Evolutionary conservation across 2,329 filamentous ascomycete species (phyloP).

Genomic region (Teratosphaeria nubilosa): DNA sequence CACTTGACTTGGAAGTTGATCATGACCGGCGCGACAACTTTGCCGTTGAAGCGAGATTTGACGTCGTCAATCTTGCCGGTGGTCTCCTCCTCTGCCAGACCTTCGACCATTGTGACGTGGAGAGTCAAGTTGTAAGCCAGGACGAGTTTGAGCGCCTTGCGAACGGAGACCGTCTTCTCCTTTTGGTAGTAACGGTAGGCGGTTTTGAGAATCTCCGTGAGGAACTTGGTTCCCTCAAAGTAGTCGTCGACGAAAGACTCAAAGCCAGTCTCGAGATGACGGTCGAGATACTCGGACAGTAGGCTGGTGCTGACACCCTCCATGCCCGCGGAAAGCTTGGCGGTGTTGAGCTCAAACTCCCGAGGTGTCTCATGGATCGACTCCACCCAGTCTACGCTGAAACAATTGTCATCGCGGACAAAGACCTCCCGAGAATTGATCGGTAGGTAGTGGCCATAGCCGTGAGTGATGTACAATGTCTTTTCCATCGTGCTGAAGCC

Average conservation of each 20-base stretch:
- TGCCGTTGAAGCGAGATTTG: conserved; percentile 77
- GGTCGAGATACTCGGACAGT: conserved; percentile 85
- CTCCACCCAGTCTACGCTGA: conserved; percentile 90
- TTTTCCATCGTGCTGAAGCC: conserved; percentile 57
- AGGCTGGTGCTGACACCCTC: conserved; percentile 74
- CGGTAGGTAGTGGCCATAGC: conserved; percentile 85
- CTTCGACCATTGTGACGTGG: conserved; percentile 90
- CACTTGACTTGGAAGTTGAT: conserved; percentile 99
- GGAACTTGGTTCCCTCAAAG: conserved; percentile 88
- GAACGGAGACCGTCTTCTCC: conserved; percentile 78
- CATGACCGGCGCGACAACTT: conserved; percentile 91
- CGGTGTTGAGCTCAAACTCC: conserved; percentile 77
- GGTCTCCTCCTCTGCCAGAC: conserved; percentile 67
- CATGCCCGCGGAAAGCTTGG: conserved; percentile 78
- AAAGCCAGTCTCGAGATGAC: conserved; percentile 85
- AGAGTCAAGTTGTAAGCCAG: conserved; percentile 91
- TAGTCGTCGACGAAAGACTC: conserved; percentile 92
- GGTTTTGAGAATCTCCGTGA: conserved; percentile 93
- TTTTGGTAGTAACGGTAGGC: conserved; percentile 87
- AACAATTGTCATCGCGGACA: conserved; percentile 84
- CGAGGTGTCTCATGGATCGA: conserved; percentile 63
- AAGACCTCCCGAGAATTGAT: conserved; percentile 91
- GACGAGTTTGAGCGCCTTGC: conserved; percentile 89
- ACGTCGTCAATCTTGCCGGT: conserved; percentile 78
- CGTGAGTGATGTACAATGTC: conserved; percentile 87